These are phyloP conservation scores for Cupressus sempervirens DNA, from an alignment of 75 land plant genomes.

Conservation along the genomic window DNA sequence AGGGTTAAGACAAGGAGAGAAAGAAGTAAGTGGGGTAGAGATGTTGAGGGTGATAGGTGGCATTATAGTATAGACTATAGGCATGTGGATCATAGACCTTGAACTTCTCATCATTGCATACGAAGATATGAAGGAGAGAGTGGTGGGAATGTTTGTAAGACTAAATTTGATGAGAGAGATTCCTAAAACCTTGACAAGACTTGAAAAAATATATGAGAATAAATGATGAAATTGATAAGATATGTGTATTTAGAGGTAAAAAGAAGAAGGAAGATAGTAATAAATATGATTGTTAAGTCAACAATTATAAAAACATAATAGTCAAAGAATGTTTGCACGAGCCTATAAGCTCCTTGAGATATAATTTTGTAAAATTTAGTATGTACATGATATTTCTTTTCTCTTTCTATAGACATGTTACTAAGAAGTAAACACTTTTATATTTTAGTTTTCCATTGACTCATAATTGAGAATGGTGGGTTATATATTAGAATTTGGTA, in stretches of 20 bases:
- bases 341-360: too few relatives aligned
- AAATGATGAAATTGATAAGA: neutral
- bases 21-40: constrained; percentile 13
- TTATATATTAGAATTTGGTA: too few relatives aligned
- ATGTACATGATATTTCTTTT: too few relatives aligned
- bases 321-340: too few relatives aligned
- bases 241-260: too few relatives aligned
- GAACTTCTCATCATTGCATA: neutral
- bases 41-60: constrained; percentile 10
- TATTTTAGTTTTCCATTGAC: too few relatives aligned
- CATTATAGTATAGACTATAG: neutral
- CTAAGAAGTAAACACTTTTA: too few relatives aligned
- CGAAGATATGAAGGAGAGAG: neutral
- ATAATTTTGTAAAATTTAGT: too few relatives aligned
- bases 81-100: neutral
- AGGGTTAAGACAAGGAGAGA: neutral
- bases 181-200: neutral
- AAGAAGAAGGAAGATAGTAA: neutral
- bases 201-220: neutral
- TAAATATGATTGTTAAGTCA: neutral
- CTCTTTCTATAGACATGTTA: too few relatives aligned
- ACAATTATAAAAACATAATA: too few relatives aligned
- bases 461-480: too few relatives aligned
- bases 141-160: neutral
- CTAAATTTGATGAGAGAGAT: constrained; percentile 8